A percentile compares a stretch with the other conserved stretches of the same genome.
Conservation (phyloP, 2,329 filamentous ascomycete species). For the Trichoderma asperellum region DNA sequence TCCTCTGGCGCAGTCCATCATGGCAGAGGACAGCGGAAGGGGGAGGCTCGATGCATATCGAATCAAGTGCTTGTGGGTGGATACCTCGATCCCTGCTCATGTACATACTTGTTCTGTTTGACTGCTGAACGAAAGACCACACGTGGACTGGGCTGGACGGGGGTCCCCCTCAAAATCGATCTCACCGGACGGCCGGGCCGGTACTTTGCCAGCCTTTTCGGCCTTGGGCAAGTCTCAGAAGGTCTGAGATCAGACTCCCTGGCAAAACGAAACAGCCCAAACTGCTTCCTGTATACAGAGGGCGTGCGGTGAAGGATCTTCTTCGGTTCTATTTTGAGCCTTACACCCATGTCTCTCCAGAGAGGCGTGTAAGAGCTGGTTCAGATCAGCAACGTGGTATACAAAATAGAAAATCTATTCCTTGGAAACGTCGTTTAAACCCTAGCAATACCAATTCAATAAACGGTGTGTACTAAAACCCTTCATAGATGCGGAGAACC, state of each 20-base stretch:
- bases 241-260: constrained; percentile 5
- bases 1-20: neutral
- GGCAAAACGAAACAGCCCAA: neutral
- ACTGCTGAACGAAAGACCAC: neutral
- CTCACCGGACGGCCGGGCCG: constrained; percentile 23
- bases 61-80: constrained; percentile 24
- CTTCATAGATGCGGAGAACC: neutral
- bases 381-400: neutral
- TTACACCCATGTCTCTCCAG: neutral
- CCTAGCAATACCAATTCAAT: neutral
- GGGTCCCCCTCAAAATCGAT: constrained; percentile 18
- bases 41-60: constrained; percentile 26
- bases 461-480: neutral
- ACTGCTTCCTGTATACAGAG: neutral
- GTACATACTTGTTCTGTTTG: neutral
- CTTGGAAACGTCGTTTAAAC: constrained; percentile 2
- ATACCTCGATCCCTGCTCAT: neutral
- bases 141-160: neutral
- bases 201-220: neutral
- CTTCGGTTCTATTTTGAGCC: constrained; percentile 4
- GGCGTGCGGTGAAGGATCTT: neutral
- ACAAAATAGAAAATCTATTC: neutral
- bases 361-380: constrained; percentile 1
- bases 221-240: neutral
- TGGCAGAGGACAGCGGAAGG: constrained; percentile 16